Evolutionary conservation across 78 protist genomes (phyloP), one percentile per base, ranked within the genome.

Genomic region (Capsaspora owczarzaki): DNA sequence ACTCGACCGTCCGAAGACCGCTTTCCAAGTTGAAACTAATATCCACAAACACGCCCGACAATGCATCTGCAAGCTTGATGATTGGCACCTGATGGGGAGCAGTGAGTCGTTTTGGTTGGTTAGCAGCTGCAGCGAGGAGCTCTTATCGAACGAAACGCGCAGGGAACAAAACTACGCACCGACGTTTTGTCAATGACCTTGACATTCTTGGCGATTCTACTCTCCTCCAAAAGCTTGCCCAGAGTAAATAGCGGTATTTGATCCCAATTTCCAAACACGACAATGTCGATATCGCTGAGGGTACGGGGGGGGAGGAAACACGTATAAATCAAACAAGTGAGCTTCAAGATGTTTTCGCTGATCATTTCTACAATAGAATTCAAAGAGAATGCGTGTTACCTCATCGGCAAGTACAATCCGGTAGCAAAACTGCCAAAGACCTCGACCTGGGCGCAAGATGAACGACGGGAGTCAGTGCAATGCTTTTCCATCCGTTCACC

Each of bases 41-140:
- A 85, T 89, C 93, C 63, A 86, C 61, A 14, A 22, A 40, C n/a
- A 80, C 29, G 29, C 33, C 33, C n/a, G 74, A 1, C 37, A 2
- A 0, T 5, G 19, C 31, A 27, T 81, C 81, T 4, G 1, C 12
- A 1, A 77, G 37, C 60, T 81, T 80, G 86, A 88, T 51, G 81
- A 88, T 85, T 25, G 91, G 91, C 53, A 88, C 83, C 69, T 51
- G 76, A 10, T 33, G 27, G 37, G 25, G 29, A 20, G 60, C 51
- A 20, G 78, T 16, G 14, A 10, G 74, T 68, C n/a, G 56, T 68
- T 10, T 10, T 10, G 49, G 12, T 68, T 16, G 27, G 74, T 68
- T 10, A 68, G 19, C 27, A 38, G 37, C 10, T 68, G 19, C 40
- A 38, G 14, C 37, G 27, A 38, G 12, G 35, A 16, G 29, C 19